These are phyloP conservation scores for Gracilaria domingensis DNA, from an alignment of 23 red algal genomes.

Conservation along the genomic window DNA sequence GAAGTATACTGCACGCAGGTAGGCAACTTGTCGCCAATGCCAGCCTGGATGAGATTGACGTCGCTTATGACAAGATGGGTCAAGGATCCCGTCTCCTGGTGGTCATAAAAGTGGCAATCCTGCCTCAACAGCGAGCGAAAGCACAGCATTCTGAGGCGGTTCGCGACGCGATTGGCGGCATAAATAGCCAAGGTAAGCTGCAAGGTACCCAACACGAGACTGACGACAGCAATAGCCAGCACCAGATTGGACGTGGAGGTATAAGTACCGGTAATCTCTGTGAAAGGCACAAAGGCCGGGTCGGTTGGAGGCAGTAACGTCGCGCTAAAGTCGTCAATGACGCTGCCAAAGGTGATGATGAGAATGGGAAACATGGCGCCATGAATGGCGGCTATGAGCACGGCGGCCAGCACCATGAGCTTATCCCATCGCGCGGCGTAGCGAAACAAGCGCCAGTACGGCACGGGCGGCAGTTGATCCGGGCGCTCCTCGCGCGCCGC, in stretches of 20 bases:
- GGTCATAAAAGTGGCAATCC: slow-evolving; percentile 42
- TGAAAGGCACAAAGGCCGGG: slow-evolving; percentile 16
- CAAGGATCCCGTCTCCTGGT: slow-evolving; percentile 51
- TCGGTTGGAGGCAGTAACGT: background rate
- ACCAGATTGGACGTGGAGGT: slow-evolving; percentile 18
- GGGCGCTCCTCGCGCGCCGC: background rate
- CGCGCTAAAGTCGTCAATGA: slow-evolving; percentile 47
- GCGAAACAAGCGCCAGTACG: slow-evolving; percentile 60
- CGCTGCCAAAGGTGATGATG: slow-evolving; percentile 79
- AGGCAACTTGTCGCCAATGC: slow-evolving; percentile 46
- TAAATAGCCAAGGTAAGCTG: background rate
- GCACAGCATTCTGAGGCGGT: slow-evolving; percentile 26
- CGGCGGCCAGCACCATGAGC: slow-evolving; percentile 35
- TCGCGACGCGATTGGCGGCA: slow-evolving; percentile 58
- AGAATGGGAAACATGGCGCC: slow-evolving; percentile 83
- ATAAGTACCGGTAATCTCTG: slow-evolving; percentile 11
- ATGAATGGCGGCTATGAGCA: slow-evolving; percentile 63
- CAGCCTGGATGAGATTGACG: slow-evolving; percentile 37
- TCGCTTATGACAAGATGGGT: slow-evolving; percentile 42
- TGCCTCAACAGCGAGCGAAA: slow-evolving; percentile 50
- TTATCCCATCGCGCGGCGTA: slow-evolving; percentile 46
- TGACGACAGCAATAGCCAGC: background rate
- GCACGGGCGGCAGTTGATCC: slow-evolving; percentile 12
- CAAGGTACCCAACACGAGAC: background rate
- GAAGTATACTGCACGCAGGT: slow-evolving; percentile 56